Evolutionary conservation across 768 basidiomycete genomes (phyloP).

Genomic region (Dendrothele bispora): DNA sequence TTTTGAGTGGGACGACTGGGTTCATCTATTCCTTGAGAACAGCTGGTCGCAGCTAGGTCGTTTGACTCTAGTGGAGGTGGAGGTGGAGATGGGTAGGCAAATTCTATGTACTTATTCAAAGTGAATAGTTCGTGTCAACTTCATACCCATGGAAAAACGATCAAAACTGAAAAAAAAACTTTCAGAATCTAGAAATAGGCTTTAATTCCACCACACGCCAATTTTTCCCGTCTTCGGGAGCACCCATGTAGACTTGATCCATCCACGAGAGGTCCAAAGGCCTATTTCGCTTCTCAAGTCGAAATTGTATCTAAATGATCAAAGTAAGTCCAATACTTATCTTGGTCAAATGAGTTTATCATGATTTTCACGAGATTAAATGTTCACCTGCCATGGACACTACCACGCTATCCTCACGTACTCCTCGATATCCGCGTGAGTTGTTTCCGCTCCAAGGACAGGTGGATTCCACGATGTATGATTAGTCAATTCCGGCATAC

Average conservation of each 20-base stretch:
- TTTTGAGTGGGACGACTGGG: conserved; percentile 48
- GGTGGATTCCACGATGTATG: conserved; percentile 79
- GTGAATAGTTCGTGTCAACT: no score
- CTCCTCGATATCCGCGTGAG: conserved; percentile 79
- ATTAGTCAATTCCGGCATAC: conserved; percentile 30
- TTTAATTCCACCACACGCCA: conserved; percentile 70
- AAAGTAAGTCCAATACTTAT: not conserved
- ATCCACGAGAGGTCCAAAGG: conserved; percentile 58
- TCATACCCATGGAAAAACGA: not conserved
- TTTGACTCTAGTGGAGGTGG: conserved; percentile 24
- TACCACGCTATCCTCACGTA: conserved; percentile 56
- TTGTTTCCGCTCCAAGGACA: conserved; percentile 83
- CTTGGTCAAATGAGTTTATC: no score
- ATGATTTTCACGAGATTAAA: conserved; percentile 27
- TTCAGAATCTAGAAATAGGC: conserved; percentile 77
- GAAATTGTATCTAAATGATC: conserved; percentile 60
- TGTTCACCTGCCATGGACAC: conserved; percentile 82
- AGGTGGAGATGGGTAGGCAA: conserved; percentile 71
- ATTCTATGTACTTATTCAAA: conserved; percentile 43
- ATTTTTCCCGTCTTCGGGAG: conserved; percentile 48
- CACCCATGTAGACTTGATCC: conserved; percentile 57
- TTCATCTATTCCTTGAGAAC: conserved; percentile 29
- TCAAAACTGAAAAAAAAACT: conserved; percentile 43
- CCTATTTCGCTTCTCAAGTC: conserved; percentile 73
- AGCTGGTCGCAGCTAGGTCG: not conserved